phyloP scores from a whole-genome alignment of 371 early-diverging fungal genomes.

The Mortierella sp. region DNA sequence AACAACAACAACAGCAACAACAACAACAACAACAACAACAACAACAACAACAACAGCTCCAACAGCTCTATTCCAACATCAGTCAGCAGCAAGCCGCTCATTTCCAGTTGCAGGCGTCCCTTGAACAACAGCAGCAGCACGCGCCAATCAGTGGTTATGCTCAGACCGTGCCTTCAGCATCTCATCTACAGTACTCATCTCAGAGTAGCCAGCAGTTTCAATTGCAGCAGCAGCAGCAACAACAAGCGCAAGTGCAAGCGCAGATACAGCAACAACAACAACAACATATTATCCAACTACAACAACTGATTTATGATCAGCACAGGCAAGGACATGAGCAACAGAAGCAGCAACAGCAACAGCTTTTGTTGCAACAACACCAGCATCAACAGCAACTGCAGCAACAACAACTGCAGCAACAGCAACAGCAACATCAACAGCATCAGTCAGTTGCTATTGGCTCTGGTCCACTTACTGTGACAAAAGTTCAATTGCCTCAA shows the following conservation, averaged over 20 bases:
- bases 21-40: conserved; percentile 37
- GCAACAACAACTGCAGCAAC: conserved; percentile 34
- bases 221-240: conserved; percentile 45
- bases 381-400: conserved; percentile 19
- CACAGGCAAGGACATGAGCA: conserved; percentile 49
- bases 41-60: conserved; percentile 25
- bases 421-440: conserved; percentile 20
- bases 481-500: conserved; percentile 39
- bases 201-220: conserved; percentile 57
- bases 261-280: conserved; percentile 48
- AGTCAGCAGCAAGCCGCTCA: conserved; percentile 40
- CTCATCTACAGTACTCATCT: conserved; percentile 39
- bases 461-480: conserved; percentile 38
- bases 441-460: conserved; percentile 21
- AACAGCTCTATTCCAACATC: conserved; percentile 26
- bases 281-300: conserved; percentile 58
- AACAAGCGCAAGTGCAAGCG: conserved; percentile 9
- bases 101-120: conserved; percentile 39
- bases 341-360: conserved; percentile 30
- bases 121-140: conserved; percentile 54
- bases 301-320: conserved; percentile 51
- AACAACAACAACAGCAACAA: conserved; percentile 22
- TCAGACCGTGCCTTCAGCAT: conserved; percentile 17
- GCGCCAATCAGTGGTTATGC: conserved; percentile 23
- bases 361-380: conserved; percentile 30